phyloP scores from a whole-genome alignment of 306 rosid species.

The Citrullus amarus region DNA sequence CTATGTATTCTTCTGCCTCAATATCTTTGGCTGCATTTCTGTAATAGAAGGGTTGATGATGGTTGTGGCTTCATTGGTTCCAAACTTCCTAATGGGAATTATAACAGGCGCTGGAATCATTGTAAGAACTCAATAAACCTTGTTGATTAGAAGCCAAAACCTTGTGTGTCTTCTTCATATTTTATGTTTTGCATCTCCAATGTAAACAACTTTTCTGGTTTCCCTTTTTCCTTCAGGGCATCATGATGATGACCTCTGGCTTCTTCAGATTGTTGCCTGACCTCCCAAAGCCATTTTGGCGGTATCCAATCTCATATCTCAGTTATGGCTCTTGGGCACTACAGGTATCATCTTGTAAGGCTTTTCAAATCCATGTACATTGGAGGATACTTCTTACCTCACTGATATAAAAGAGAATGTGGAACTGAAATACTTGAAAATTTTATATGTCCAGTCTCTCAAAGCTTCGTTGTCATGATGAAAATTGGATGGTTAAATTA shows the following conservation, averaged over 20 bases:
- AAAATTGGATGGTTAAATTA: neutral
- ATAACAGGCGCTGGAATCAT: conserved; percentile 90
- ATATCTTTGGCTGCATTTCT: conserved; percentile 56
- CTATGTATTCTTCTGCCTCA: conserved; percentile 53
- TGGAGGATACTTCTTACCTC: neutral
- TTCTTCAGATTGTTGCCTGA: conserved; percentile 63
- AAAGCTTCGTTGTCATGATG: neutral
- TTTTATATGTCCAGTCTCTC: neutral
- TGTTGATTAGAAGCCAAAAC: neutral
- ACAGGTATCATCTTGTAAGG: conserved; percentile 29
- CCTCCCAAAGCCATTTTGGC: conserved; percentile 90
- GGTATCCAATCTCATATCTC: conserved; percentile 76
- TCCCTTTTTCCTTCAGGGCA: conserved; percentile 41
- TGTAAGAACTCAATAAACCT: conserved; percentile 34
- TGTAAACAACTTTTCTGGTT: conserved; percentile 13
- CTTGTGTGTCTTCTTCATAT: neutral
- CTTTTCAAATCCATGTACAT: neutral
- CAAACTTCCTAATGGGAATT: conserved; percentile 96
- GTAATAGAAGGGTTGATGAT: conserved; percentile 97
- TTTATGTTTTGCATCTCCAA: neutral
- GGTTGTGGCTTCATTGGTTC: conserved; percentile 95
- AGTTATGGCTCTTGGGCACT: conserved; percentile 87
- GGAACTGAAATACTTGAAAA: neutral
- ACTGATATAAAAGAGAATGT: neutral
- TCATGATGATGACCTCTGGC: conserved; percentile 91